Evolutionary conservation across 495 filamentous ascomycete species (phyloP).

Genomic region (Penicillium taxi): DNA sequence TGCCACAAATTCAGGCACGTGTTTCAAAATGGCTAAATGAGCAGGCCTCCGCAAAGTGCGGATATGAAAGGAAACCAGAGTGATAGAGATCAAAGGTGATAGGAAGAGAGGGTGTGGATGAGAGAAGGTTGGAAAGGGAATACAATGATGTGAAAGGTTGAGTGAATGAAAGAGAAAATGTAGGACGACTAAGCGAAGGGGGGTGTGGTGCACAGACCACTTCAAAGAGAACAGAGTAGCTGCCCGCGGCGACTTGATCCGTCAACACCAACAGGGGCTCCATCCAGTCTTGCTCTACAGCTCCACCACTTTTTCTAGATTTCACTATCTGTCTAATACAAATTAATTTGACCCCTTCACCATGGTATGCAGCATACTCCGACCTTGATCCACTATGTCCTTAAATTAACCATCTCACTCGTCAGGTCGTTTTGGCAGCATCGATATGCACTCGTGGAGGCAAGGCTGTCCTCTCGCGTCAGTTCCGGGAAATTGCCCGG

Average conservation of each 20-base stretch:
- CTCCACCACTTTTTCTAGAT: not conserved
- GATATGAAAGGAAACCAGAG: not conserved
- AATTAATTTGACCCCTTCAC: conserved; percentile 3
- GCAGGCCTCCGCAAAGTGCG: too few relatives aligned
- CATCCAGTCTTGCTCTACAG: not conserved
- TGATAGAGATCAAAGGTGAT: not conserved
- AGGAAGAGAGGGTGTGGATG: not conserved
- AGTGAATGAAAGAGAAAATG: conserved; percentile 13
- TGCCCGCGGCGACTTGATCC: conserved; percentile 25
- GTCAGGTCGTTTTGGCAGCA: conserved; percentile 91
- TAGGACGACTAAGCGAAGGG: conserved; percentile 35
- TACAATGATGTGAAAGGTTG: conserved; percentile 5
- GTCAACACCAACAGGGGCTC: conserved; percentile 20
- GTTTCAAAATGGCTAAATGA: too few relatives aligned
- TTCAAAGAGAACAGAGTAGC: conserved; percentile 43
- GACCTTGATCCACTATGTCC: not conserved
- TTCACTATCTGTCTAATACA: conserved; percentile 4
- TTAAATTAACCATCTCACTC: conserved; percentile 22
- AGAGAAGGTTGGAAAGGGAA: conserved; percentile 2
- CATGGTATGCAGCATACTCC: conserved; percentile 14
- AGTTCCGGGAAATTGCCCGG: conserved; percentile 92
- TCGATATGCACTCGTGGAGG: conserved; percentile 98
- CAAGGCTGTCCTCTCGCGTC: conserved; percentile 91
- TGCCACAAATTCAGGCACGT: too few relatives aligned
- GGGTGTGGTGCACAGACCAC: conserved; percentile 33